Conservation (phyloP, 306 rosid species). For the Macrotyloma uniflorum region DNA sequence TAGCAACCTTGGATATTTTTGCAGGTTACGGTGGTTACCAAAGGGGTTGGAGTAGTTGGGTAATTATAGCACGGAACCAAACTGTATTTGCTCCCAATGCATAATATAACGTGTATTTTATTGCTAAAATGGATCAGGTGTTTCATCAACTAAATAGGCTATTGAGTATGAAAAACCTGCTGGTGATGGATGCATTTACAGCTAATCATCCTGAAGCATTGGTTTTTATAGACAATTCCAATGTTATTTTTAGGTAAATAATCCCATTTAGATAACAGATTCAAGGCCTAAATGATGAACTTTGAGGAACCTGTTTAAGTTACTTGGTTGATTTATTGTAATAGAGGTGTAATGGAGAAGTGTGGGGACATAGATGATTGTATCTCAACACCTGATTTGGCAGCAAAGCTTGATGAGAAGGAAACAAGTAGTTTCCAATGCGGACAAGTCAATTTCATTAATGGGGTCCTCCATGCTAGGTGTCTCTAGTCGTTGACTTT, state of each 20-base stretch:
- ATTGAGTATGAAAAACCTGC: constrained; percentile 98
- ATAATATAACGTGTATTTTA: too few species aligned
- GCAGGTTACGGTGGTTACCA: constrained; percentile 98
- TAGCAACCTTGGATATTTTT: constrained; percentile 89
- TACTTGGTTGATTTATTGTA: too few species aligned
- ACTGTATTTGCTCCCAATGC: neutral
- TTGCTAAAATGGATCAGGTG: constrained; percentile 62
- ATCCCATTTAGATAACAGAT: neutral
- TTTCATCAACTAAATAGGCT: constrained; percentile 88
- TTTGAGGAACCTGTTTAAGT: constrained; percentile 47
- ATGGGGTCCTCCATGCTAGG: constrained; percentile 99
- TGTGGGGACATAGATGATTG: too few species aligned
- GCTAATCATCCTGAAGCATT: constrained; percentile 81
- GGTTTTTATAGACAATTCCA: constrained; percentile 82
- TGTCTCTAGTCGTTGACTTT: constrained; percentile 32
- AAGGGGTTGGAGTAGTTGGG: constrained; percentile 84
- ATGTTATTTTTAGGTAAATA: constrained; percentile 84
- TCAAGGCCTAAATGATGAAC: neutral
- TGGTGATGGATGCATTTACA: constrained; percentile 86
- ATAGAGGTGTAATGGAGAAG: too few species aligned
- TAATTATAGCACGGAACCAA: constrained; percentile 26
- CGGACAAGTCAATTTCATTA: constrained; percentile 93
- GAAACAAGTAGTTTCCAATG: constrained; percentile 67
- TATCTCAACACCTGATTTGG: constrained; percentile 76
- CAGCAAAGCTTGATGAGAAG: constrained; percentile 60